Base-by-base conservation (phyloP, 2,329 filamentous ascomycete species). In the Ophiostoma sp. region DNA sequence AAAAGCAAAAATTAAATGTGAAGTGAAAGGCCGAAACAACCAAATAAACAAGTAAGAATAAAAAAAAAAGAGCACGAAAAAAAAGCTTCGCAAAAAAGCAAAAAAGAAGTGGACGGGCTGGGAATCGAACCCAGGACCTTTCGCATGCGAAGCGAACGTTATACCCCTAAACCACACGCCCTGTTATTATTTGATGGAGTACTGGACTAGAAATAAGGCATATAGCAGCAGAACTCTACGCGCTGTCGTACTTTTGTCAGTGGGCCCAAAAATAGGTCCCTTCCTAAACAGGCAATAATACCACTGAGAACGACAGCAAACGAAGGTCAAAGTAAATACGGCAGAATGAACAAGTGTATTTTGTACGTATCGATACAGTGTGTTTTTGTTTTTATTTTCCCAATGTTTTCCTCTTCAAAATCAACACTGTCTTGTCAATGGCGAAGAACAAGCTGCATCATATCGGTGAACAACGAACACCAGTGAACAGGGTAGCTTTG, bases 81-180 rank as follows among this genome's bases (percentile, higher is more conserved):
- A 50, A 68, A 28, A 12, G 1, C 1, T 22, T 2, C n/a, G 2
- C n/a, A 68, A 68, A 22, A n/a, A 70, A 61, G 15, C 22, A n/a
- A 61, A 45, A 61, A 39, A 55, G 17, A 57, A 7, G 7, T 59
- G 68, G 48, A 59, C 33, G 6, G 19, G 22, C 52, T 61, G 33
- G 50, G 63, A 68, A 31, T 57, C 50, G 69, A 70, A 59, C 33
- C 48, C 33, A 61, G 52, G 69, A 59, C 50, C 52, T 59, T 61
- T 45, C 50, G 15, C 69, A 59, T 68, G 63, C 63, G 39, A 68
- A 68, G 63, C 39, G 63, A 68, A 68, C 39, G 22, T 55, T 36
- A 69, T 69, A 69, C 66, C 66, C 28, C 48, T 69, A 69, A 36
- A 69, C 66, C 66, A 69, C 45, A 69, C 9, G 66, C 66, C 66